Conservation (phyloP, 2,329 filamentous ascomycete species). For the Fusarium continuum region DNA sequence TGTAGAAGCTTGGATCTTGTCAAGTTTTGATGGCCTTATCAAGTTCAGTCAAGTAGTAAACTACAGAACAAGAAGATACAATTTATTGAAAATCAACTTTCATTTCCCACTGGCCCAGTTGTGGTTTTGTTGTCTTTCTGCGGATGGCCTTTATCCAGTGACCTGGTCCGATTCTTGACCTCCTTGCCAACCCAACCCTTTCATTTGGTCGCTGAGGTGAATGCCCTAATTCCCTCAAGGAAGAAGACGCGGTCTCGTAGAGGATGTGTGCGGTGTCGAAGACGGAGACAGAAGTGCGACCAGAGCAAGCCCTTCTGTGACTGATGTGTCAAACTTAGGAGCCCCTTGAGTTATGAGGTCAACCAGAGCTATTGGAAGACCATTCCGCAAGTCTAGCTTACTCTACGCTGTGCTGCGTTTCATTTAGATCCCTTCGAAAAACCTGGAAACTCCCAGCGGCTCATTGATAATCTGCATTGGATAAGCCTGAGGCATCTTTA, state of each 20-base stretch:
- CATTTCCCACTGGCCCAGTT: too few species aligned
- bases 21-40: too few species aligned
- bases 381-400: conserved; percentile 27
- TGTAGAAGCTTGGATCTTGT: too few species aligned
- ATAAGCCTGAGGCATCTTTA: conserved; percentile 14
- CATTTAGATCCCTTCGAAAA: conserved; percentile 6
- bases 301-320: conserved; percentile 27
- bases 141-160: background rate
- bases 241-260: conserved; percentile 23
- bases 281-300: conserved; percentile 31
- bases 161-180: background rate
- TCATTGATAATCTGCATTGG: conserved; percentile 15
- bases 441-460: background rate
- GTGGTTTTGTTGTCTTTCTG: background rate
- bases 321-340: conserved; percentile 11
- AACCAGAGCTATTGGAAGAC: conserved; percentile 22
- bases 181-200: background rate
- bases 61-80: too few species aligned
- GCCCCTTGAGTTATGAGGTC: conserved; percentile 20
- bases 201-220: background rate
- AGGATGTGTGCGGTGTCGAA: conserved; percentile 27
- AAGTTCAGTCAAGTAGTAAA: too few species aligned
- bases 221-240: background rate
- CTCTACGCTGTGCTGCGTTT: conserved; percentile 23
- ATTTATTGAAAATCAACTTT: too few species aligned